These are phyloP conservation scores for Fusarium gaditjirri DNA, from an alignment of 2,329 filamentous ascomycete species.

Conservation along the genomic window DNA sequence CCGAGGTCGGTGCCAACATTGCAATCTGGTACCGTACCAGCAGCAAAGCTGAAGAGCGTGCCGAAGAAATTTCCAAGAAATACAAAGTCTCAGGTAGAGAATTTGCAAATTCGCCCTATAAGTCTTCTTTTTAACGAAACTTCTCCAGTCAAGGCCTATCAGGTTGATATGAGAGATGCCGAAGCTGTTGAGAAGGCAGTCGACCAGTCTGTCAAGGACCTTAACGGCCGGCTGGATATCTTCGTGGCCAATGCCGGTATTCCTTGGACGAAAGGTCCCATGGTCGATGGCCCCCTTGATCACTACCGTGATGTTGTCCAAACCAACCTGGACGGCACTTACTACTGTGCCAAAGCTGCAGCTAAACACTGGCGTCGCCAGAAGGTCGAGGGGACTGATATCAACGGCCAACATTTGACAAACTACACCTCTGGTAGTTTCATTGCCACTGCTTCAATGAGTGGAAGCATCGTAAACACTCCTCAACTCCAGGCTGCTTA, in stretches of 20 bases:
- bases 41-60: slow-evolving; percentile 67
- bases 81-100: slow-evolving; percentile 71
- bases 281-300: slow-evolving; percentile 72
- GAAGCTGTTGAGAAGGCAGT: slow-evolving; percentile 61
- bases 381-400: slow-evolving; percentile 67
- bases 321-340: slow-evolving; percentile 78
- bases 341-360: slow-evolving; percentile 77
- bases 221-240: slow-evolving; percentile 77
- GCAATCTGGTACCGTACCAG: slow-evolving; percentile 76
- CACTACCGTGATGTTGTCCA: slow-evolving; percentile 74
- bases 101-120: neutral
- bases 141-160: slow-evolving; percentile 65
- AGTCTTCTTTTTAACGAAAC: no score
- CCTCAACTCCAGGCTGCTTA: slow-evolving; percentile 66
- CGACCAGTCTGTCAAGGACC: slow-evolving; percentile 65
- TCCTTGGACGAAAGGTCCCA: slow-evolving; percentile 74
- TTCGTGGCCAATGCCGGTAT: slow-evolving; percentile 82
- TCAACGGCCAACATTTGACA: slow-evolving; percentile 33
- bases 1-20: slow-evolving; percentile 74
- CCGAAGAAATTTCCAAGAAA: slow-evolving; percentile 68
- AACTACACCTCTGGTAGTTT: slow-evolving; percentile 55
- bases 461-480: slow-evolving; percentile 61
- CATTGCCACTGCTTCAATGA: slow-evolving; percentile 64
- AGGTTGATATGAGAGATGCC: slow-evolving; percentile 66
- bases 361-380: slow-evolving; percentile 75